Evolutionary conservation across 768 basidiomycete species (phyloP).

Genomic region (Agaricus blazei): DNA sequence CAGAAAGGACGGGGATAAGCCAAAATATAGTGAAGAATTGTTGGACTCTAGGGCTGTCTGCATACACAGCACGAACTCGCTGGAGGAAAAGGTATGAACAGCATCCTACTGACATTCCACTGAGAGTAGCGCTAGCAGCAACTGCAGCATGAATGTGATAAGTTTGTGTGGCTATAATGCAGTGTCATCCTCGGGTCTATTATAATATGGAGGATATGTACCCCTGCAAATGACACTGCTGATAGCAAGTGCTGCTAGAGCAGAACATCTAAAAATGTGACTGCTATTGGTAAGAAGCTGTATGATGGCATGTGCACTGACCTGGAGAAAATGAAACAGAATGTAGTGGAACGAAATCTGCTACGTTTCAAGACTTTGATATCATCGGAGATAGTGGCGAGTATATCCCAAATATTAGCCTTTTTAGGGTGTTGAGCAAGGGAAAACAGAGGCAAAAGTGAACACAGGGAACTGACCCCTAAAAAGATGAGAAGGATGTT

Average conservation of each 20-base stretch:
- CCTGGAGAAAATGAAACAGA: neutral
- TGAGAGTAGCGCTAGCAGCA: neutral
- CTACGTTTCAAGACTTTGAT: neutral
- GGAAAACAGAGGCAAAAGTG: neutral
- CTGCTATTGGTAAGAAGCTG: neutral
- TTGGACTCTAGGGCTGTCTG: constrained; percentile 14
- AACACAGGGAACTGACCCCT: neutral
- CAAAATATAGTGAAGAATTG: constrained; percentile 22
- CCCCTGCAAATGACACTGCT: neutral
- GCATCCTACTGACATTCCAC: neutral
- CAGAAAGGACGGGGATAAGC: constrained; percentile 19
- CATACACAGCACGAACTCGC: constrained; percentile 26
- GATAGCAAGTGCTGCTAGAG: neutral
- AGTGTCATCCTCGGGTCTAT: too few species aligned
- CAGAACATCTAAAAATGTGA: neutral
- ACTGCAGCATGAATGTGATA: neutral
- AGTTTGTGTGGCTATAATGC: neutral
- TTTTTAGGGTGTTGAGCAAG: neutral
- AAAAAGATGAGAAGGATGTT: neutral
- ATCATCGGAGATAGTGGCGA: neutral
- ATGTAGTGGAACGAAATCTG: neutral
- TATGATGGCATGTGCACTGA: neutral
- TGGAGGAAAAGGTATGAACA: constrained; percentile 26
- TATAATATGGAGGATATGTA: neutral
- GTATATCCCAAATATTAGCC: neutral